Evolutionary conservation across 208 protist genomes (phyloP), one percentile per base, ranked within the genome.

Genomic region (Crithidia expoeki): DNA sequence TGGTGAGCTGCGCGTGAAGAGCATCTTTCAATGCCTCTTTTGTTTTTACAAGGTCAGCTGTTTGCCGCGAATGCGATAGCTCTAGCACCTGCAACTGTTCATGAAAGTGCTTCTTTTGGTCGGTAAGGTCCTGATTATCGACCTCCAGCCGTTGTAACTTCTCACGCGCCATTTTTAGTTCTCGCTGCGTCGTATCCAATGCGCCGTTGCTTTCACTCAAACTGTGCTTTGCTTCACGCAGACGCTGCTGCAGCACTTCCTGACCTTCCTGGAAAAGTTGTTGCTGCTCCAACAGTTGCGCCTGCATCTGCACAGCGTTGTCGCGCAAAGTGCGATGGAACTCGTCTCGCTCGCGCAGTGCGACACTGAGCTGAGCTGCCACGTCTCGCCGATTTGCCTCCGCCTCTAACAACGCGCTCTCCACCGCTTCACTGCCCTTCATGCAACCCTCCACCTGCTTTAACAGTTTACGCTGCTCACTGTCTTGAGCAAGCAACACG

Each of bases 271-370:
- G 51, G 34, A 81, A 61, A 16, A 90, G 74, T 53, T 85, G 70
- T 55, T 93, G 85, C 56, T 93, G 83, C 49, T 93, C 88, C 50
- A 93, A 51, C 14, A 84, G 44, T 34, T 93, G 83, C 33, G 74
- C 53, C 27, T 80, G 76, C 1, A 56, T 47, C 33, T 76, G 50
- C 42, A 78, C 66, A 9, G 68, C 59, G 21, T 68, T 40, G 12
- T 69, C 72, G 28, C 82, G 74, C 2, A 75, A 46, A 12, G 66
- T 23, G 19, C 34, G 50, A 14, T 81, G 76, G 7, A 68, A 46
- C n/a, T 46, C 46, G 6, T 77, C 67, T 0, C 66, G 44, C 72
- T 85, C 81, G 3, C n/a, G 42, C 63, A 69, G 59, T 30, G 52
- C 68, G 21, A 32, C 50, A 25, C 33, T 11, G 21, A 83, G 72